Evolutionary conservation across 257 asterid species (phyloP).

Genomic region (Solanum sparsipilum): DNA sequence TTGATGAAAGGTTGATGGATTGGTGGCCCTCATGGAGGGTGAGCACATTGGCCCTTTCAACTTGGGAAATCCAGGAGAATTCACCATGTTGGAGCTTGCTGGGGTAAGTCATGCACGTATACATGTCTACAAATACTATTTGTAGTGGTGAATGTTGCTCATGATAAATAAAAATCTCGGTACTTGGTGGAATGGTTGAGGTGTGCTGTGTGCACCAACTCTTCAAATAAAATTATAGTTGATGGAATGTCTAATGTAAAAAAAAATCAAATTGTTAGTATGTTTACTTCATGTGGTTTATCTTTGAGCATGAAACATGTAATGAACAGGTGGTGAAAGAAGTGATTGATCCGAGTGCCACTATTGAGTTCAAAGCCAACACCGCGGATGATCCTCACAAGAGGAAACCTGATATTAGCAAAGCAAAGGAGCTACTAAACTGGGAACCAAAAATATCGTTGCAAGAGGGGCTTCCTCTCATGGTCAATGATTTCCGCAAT

Average conservation of each 20-base stretch:
- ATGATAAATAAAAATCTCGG: no score
- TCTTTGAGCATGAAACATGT: not conserved
- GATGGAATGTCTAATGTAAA: not conserved
- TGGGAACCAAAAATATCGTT: conserved; percentile 94
- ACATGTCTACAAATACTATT: not conserved
- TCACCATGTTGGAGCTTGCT: conserved; percentile 46
- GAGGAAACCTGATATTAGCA: conserved; percentile 89
- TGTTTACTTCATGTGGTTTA: not conserved
- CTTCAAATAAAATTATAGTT: not conserved
- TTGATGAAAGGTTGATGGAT: conserved; percentile 31
- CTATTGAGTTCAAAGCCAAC: conserved; percentile 69
- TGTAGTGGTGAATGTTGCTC: no score
- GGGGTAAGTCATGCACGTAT: conserved; percentile 17
- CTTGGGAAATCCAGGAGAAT: conserved; percentile 49
- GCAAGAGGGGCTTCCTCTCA: conserved; percentile 76
- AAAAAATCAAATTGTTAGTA: not conserved
- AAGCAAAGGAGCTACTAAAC: conserved; percentile 84
- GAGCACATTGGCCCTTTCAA: conserved; percentile 58
- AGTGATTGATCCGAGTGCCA: conserved; percentile 81
- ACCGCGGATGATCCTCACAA: conserved; percentile 98
- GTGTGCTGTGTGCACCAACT: no score
- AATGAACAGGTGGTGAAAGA: conserved; percentile 74
- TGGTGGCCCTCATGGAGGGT: conserved; percentile 40
- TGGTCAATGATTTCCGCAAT: conserved; percentile 79
- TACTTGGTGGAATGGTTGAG: no score